Conservation (phyloP, 2,329 filamentous ascomycete genomes). For the Fusarium hainanense region DNA sequence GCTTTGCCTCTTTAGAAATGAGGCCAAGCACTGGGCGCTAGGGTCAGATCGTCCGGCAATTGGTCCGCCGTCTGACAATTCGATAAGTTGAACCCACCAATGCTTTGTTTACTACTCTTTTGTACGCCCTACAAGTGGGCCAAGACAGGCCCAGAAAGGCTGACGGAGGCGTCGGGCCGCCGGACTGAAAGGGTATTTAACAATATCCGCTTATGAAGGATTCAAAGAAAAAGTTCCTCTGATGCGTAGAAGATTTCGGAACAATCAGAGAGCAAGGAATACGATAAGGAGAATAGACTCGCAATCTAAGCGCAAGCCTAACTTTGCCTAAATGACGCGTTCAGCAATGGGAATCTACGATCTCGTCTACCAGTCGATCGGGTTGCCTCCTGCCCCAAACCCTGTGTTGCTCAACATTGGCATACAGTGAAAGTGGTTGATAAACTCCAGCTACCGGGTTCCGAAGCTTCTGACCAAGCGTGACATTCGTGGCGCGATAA, state of each 20-base stretch:
- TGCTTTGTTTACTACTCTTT: not conserved
- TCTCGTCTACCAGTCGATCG: not conserved
- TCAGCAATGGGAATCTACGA: not conserved
- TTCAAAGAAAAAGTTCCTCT: not conserved
- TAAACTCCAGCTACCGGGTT: not conserved
- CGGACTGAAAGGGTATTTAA: not conserved
- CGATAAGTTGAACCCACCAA: not conserved
- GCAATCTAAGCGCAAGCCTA: not conserved
- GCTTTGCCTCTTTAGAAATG: not conserved
- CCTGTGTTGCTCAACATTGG: too few species aligned
- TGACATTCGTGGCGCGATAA: not conserved
- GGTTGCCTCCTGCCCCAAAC: not conserved
- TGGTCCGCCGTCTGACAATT: not conserved
- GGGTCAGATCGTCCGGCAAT: not conserved
- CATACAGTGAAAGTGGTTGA: not conserved
- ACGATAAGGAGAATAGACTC: not conserved
- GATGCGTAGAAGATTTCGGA: not conserved
- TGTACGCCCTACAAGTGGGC: not conserved
- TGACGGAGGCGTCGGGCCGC: not conserved
- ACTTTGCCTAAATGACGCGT: not conserved
- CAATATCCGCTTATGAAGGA: not conserved
- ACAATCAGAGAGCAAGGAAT: not conserved
- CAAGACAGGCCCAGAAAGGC: not conserved
- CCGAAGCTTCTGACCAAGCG: not conserved
- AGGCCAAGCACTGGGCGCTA: not conserved